Evolutionary conservation across 176 grass and related monocot species (phyloP).

Genomic region (Bromus sterilis): DNA sequence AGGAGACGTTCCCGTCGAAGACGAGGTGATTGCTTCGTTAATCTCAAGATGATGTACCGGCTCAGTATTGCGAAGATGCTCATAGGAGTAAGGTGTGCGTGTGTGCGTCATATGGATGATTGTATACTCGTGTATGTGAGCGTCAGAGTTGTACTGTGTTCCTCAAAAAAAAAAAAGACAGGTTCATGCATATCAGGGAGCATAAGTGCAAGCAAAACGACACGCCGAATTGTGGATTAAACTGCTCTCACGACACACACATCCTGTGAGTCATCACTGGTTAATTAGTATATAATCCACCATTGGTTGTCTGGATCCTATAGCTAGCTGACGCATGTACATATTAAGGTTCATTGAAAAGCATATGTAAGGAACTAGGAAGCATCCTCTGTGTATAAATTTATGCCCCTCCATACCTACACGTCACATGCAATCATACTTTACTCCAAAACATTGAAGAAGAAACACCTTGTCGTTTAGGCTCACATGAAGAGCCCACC

Average conservation of each 20-base stretch:
- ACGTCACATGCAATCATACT: slow-evolving; percentile 31
- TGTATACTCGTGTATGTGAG: too few species aligned
- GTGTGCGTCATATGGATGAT: too few species aligned
- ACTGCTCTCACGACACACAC: not conserved
- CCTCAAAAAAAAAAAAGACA: too few species aligned
- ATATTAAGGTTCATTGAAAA: not conserved
- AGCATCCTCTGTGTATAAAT: not conserved
- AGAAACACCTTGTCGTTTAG: not conserved
- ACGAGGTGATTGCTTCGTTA: too few species aligned
- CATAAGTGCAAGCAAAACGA: slow-evolving; percentile 10
- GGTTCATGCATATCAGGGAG: slow-evolving; percentile 31
- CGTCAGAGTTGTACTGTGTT: too few species aligned
- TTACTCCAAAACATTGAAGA: not conserved
- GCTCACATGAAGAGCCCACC: slow-evolving; percentile 20
- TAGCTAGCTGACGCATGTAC: not conserved
- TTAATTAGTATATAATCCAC: slow-evolving; percentile 12
- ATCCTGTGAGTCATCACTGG: slow-evolving; percentile 12
- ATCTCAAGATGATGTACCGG: too few species aligned
- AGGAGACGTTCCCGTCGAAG: too few species aligned
- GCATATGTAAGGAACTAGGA: not conserved
- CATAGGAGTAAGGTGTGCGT: too few species aligned
- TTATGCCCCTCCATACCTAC: slow-evolving; percentile 6
- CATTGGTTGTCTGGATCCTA: not conserved
- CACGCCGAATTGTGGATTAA: slow-evolving; percentile 28
- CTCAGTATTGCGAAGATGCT: too few species aligned